phyloP scores from a whole-genome alignment of 768 basidiomycete genomes.

The Naganishia vishniacii region DNA sequence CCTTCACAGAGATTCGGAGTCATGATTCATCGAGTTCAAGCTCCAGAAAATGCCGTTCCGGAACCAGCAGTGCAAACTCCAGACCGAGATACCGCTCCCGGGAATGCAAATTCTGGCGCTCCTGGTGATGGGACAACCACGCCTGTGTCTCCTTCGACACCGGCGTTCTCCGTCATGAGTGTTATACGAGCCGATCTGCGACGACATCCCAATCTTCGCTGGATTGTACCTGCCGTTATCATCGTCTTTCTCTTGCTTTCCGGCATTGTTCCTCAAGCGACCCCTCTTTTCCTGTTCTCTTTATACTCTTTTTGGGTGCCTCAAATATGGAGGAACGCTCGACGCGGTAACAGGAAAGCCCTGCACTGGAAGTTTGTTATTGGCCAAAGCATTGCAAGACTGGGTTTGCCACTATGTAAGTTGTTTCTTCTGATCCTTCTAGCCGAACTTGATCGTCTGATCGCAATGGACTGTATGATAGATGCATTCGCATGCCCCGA shows the following conservation, averaged over 20 bases:
- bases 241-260: conserved; percentile 65
- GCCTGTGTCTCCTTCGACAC: not conserved
- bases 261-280: conserved; percentile 54
- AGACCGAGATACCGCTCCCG: not conserved
- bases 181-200: conserved; percentile 15
- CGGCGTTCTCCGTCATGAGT: conserved; percentile 12
- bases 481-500: conserved; percentile 77
- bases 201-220: conserved; percentile 20
- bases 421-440: conserved; percentile 7
- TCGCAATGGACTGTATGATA: conserved; percentile 39
- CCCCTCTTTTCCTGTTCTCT: conserved; percentile 61
- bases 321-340: conserved; percentile 72
- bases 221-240: conserved; percentile 63
- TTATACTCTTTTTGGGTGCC: conserved; percentile 82
- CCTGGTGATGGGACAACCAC: not conserved
- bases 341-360: conserved; percentile 65
- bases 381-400: conserved; percentile 67
- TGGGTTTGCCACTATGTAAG: conserved; percentile 72
- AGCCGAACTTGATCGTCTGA: no score
- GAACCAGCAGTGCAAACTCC: not conserved
- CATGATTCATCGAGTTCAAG: conserved; percentile 74
- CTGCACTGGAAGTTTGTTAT: conserved; percentile 66
- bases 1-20: conserved; percentile 69
- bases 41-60: conserved; percentile 47
- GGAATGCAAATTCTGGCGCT: not conserved